Base-by-base conservation (phyloP, 73 alveolate species). In the Breviolum minutum region DNA sequence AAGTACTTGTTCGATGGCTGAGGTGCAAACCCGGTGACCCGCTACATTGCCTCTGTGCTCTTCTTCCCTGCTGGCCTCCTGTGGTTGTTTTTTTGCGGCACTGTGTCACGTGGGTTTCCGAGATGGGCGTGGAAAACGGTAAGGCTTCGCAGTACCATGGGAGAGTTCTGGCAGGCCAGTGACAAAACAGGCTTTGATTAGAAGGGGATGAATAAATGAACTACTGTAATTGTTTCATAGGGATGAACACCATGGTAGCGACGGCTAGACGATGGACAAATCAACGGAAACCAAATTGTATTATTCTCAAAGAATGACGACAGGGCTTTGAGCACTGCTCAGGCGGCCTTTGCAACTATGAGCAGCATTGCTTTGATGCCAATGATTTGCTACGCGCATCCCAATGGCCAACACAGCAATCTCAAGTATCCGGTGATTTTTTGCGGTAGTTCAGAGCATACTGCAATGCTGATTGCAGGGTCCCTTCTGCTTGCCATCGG, bases 321-420 rank as follows among this genome's bases (percentile, higher is more conserved):
- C 54, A 40, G 54, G 54, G 3, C 54, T 40, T 40, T 40, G 3
- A 40, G 54, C 54, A 40, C 54, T 40, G 54, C 54, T 40, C 91
- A 82, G 26, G 70, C 29, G 20, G 73, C 73, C 40, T 82, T 82
- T 71, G 14, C 22, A 32, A 48, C 91, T 30, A 82, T 82, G 91
- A 82, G 91, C 91, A 71, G 73, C 22, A 24, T 82, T 9, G n/a
- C 91, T 71, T 71, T 82, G 70, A 32, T 24, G 61, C 91, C 91
- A 13, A 7, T 82, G 91, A 82, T 60, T 68, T 82, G 91, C 91
- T 40, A 82, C 17, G 73, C 8, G 6, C 91, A 82, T 24, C 91
- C 91, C 24, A 82, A 82, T 54, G 91, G 91, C 4, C 27, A 17
- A 17, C 70, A 82, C 16, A 54, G 73, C 91, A 32, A 48, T 12